Percentiles rank a stretch among this genome's conserved stretches.
Evolutionary conservation across 2,329 filamentous ascomycete species (phyloP).

Genomic region (Phyllosticta citriasiana): DNA sequence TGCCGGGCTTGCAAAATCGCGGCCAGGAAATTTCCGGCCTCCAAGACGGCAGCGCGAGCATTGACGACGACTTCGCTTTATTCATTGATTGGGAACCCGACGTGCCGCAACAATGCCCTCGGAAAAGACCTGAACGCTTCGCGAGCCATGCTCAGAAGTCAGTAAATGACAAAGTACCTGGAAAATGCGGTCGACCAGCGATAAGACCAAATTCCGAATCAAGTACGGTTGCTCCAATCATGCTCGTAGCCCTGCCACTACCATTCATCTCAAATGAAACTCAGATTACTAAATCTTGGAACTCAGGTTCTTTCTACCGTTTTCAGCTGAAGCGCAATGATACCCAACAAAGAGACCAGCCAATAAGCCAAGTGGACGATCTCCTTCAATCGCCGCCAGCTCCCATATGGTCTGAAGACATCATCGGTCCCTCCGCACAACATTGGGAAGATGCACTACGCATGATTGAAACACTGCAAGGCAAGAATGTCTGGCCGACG

Average conservation of each 20-base stretch:
- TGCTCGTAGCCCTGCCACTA: neutral
- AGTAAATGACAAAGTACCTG: neutral
- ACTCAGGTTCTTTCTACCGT: neutral
- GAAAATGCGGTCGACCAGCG: neutral
- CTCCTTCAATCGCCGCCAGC: neutral
- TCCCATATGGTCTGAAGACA: neutral
- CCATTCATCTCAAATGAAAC: neutral
- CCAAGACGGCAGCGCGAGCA: neutral
- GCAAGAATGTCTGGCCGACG: neutral
- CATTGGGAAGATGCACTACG: neutral
- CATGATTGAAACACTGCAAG: neutral
- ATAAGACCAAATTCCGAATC: no score
- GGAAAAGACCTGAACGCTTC: neutral
- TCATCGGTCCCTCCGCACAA: neutral
- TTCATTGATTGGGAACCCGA: neutral
- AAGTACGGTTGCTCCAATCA: neutral
- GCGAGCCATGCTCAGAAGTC: neutral
- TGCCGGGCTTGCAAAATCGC: no score
- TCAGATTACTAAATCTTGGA: neutral
- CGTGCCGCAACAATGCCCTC: neutral
- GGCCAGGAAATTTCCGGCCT: neutral
- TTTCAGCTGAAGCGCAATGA: neutral
- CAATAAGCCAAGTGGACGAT: neutral
- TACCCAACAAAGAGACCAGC: neutral
- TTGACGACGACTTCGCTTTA: neutral